phyloP scores from a whole-genome alignment of 352 stramenopile species.

The Phytophthora ramorum region DNA sequence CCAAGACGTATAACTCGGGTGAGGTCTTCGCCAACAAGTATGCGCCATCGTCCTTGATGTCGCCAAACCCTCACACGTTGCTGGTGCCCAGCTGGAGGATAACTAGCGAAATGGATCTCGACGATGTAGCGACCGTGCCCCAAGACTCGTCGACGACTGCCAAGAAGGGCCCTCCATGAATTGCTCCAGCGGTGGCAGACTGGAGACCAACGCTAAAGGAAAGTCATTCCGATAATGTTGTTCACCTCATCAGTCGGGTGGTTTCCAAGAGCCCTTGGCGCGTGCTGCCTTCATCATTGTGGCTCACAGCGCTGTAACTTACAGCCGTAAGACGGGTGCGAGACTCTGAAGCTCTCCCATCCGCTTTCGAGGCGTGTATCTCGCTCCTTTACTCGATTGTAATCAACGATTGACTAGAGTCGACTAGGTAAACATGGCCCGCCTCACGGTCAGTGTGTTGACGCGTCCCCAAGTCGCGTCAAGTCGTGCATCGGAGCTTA shows the following conservation, averaged over 20 bases:
- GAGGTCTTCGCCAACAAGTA: too few relatives aligned
- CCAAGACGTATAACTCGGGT: too few relatives aligned
- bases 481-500: neutral
- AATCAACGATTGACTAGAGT: neutral
- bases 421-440: neutral
- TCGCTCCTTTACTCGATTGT: neutral
- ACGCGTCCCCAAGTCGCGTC: neutral
- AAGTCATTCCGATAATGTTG: too few relatives aligned
- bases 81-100: neutral
- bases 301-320: neutral
- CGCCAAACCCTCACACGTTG: too few relatives aligned
- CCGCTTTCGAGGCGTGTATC: neutral
- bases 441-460: neutral
- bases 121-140: neutral
- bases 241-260: neutral
- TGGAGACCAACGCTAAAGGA: too few relatives aligned
- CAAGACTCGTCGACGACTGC: neutral
- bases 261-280: neutral
- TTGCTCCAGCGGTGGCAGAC: too few relatives aligned
- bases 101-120: neutral
- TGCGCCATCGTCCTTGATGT: too few relatives aligned
- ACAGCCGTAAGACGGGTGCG: too few relatives aligned
- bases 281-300: neutral
- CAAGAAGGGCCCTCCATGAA: too few relatives aligned
- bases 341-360: conserved; percentile 5